Conservation (phyloP, 2,329 filamentous ascomycete species). For the Xylariaceae sp. region DNA sequence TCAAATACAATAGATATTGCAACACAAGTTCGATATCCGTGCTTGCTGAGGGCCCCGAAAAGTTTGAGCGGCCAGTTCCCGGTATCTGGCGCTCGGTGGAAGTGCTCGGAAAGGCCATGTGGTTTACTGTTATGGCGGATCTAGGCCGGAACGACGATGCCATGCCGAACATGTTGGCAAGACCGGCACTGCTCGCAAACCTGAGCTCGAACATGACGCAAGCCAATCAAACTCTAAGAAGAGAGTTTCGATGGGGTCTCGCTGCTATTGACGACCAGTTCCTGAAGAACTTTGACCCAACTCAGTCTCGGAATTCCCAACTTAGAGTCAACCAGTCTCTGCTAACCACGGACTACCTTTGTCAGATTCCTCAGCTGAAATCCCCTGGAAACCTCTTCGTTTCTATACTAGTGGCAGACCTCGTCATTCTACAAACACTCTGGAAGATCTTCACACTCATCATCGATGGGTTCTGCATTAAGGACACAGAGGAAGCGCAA, state of each 20-base stretch:
- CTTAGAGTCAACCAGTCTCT: constrained; percentile 10
- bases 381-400: constrained; percentile 13
- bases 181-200: constrained; percentile 17
- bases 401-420: constrained; percentile 16
- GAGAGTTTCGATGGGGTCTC: constrained; percentile 4
- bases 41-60: constrained; percentile 1
- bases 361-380: constrained; percentile 19
- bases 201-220: constrained; percentile 22
- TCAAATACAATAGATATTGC: constrained; percentile 5
- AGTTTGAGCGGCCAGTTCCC: constrained; percentile 9
- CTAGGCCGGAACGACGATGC: constrained; percentile 8
- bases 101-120: constrained; percentile 9
- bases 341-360: constrained; percentile 18
- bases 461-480: constrained; percentile 9
- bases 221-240: constrained; percentile 6
- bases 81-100: constrained; percentile 10
- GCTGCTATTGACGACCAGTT: not conserved
- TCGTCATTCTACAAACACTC: constrained; percentile 20
- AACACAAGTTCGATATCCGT: constrained; percentile 8
- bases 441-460: constrained; percentile 20
- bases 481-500: constrained; percentile 3
- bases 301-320: not conserved
- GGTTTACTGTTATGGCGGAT: constrained; percentile 12
- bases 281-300: constrained; percentile 10
- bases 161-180: constrained; percentile 15